Base-by-base conservation (phyloP, 1,139 yeast genomes). In the Scheffersomyces insectosa region DNA sequence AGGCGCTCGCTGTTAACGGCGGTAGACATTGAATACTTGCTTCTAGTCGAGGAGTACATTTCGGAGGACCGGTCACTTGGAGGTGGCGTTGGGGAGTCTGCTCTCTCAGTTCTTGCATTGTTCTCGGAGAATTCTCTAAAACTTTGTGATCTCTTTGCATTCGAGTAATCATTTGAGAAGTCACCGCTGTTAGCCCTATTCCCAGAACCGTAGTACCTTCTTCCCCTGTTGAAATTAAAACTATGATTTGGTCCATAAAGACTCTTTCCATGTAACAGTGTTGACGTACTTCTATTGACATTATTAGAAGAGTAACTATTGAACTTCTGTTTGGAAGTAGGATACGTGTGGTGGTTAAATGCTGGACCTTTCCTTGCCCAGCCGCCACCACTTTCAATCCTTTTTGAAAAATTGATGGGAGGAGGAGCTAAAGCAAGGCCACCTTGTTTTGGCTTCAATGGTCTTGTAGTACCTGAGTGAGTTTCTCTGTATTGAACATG, bases 401-500 rank as follows among this genome's bases (percentile, higher is more conserved):
- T 42, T 40, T 45, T 75, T 41, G 66, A 62, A 48, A 82, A 71
- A 52, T 82, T 81, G 28, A 85, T 82, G 3, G 91, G 91, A 6
- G 91, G 89, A 4, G 91, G 91, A 0, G 91, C 90, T 42, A 83
- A 69, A 29, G 74, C 75, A 45, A 82, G 63, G 23, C 79, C 64
- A 42, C 48, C 35, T 36, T 51, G 32, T 40, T 48, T 45, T 39
- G 47, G 47, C 15, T 40, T 20, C 5, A 34, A 23, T 8, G 39
- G 37, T 43, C 46, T 40, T 46, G 46, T 14, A 38, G 42, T 37
- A 37, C 39, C 56, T 42, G 65, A 30, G 50, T 80, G 80, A 49
- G 80, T 65, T 60, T 86, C 95, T 46, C 87, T 77, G 58, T 85
- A 88, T 62, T 86, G 95, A 36, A 88, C 96, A 64, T 86, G 93